A percentile compares a stretch with the other conserved stretches of the same genome.
Evolutionary conservation across 73 alveolate species (phyloP).

Genomic region (Tetrahymena thermophila): DNA sequence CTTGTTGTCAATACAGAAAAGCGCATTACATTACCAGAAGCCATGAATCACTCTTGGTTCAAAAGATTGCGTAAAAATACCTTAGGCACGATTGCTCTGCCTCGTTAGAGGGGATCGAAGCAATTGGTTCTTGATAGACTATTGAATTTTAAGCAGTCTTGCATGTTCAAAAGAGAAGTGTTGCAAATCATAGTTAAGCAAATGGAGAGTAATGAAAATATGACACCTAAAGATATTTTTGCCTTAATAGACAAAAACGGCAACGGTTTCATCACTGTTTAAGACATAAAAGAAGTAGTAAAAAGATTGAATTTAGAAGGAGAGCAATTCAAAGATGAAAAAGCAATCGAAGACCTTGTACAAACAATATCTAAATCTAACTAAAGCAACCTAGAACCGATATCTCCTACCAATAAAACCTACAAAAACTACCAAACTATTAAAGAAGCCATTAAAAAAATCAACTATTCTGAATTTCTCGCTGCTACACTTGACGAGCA

Average conservation of each 20-base stretch:
- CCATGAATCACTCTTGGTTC: slow-evolving; percentile 1
- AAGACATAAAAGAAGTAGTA: neutral
- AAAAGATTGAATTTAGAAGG: neutral
- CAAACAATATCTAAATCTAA: neutral
- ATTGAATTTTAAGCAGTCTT: neutral
- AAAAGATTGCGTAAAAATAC: neutral
- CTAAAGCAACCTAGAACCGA: neutral
- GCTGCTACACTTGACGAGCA: neutral
- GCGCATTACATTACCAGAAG: neutral
- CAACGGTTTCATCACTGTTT: neutral
- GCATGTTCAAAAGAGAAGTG: neutral
- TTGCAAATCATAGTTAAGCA: neutral
- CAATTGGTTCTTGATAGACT: neutral
- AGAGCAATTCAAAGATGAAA: neutral
- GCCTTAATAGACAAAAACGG: neutral
- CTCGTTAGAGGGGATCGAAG: neutral
- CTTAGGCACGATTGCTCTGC: neutral
- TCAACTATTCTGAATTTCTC: neutral
- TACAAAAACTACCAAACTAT: neutral
- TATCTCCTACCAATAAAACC: neutral
- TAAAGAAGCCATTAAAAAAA: neutral
- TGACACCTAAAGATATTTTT: neutral
- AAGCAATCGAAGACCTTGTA: neutral
- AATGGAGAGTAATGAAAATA: neutral
- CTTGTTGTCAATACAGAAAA: neutral